A percentile compares a stretch with the other conserved stretches of the same genome.
Evolutionary conservation across 345 rosid species (phyloP).

Genomic region (Jatropha curcas): DNA sequence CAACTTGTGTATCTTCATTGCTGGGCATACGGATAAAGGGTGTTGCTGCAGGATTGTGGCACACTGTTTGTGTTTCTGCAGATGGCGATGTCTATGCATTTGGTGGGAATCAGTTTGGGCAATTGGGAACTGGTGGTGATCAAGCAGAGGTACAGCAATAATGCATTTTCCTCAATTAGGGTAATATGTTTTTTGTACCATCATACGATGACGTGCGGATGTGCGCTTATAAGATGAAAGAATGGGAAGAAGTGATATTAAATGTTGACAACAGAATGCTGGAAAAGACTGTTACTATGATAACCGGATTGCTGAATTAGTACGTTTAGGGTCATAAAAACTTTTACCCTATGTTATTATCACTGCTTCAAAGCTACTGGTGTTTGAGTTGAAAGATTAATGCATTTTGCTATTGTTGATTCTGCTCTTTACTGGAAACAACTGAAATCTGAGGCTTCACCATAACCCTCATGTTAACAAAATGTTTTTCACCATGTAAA

Average conservation of each 20-base stretch:
- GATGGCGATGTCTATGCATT: conserved; percentile 89
- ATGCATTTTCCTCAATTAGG: not conserved
- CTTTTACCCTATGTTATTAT: not conserved
- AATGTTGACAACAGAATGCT: not conserved
- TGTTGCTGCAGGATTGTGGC: conserved; percentile 96
- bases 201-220: not conserved
- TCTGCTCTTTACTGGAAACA: not conserved
- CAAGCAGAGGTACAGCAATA: conserved; percentile 77
- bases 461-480: not conserved
- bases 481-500: not conserved
- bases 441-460: not conserved
- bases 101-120: conserved; percentile 99
- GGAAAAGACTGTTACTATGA: not conserved
- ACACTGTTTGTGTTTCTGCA: conserved; percentile 78
- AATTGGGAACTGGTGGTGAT: conserved; percentile 93
- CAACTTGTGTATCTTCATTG: conserved; percentile 82
- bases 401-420: not conserved
- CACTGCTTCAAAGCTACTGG: not conserved
- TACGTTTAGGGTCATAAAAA: not conserved
- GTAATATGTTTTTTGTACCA: too few relatives aligned
- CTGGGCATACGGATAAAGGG: conserved; percentile 74
- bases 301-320: not conserved
- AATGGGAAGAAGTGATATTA: not conserved
- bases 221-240: not conserved
- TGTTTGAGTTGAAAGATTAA: not conserved